These are phyloP conservation scores for Paraphysoderma sedebokerense DNA, from an alignment of 371 early-diverging fungal species.

Conservation along the genomic window DNA sequence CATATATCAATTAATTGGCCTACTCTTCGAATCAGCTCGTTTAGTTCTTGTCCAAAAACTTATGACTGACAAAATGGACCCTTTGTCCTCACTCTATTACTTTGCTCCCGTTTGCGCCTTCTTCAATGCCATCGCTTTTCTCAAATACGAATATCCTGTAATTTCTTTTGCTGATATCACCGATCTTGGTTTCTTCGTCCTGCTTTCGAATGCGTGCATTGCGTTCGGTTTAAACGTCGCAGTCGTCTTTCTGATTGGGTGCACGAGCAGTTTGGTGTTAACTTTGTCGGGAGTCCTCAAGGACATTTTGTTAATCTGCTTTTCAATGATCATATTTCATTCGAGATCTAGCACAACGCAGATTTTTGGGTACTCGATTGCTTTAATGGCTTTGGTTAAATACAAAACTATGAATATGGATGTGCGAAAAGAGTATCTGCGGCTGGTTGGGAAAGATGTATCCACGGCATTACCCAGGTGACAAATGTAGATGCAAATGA, in stretches of 20 bases:
- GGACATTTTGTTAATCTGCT: constrained; percentile 11
- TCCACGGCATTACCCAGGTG: background rate
- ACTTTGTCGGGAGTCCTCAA: constrained; percentile 12
- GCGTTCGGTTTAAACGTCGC: constrained; percentile 12
- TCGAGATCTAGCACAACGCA: constrained; percentile 4
- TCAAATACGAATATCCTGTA: constrained; percentile 3
- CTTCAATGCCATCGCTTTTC: constrained; percentile 9
- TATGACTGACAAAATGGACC: constrained; percentile 12
- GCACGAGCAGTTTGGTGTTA: constrained; percentile 11
- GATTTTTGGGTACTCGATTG: constrained; percentile 9
- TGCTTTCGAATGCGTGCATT: constrained; percentile 6
- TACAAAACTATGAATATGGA: constrained; percentile 7
- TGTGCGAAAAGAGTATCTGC: background rate
- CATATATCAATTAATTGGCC: constrained; percentile 8
- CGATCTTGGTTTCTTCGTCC: constrained; percentile 2
- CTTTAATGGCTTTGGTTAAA: constrained; percentile 8
- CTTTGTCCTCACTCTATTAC: constrained; percentile 9
- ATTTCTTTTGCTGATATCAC: constrained; percentile 1
- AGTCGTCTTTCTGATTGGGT: constrained; percentile 13
- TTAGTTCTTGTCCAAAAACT: constrained; percentile 13
- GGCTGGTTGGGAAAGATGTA: background rate
- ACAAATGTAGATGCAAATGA: background rate
- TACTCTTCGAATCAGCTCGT: constrained; percentile 9
- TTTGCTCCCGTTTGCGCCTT: constrained; percentile 12
- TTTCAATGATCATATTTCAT: constrained; percentile 7